Percentiles rank a stretch among this genome's conserved stretches.
Conservation (phyloP, 257 asterid species). For the Misopates orontium region DNA sequence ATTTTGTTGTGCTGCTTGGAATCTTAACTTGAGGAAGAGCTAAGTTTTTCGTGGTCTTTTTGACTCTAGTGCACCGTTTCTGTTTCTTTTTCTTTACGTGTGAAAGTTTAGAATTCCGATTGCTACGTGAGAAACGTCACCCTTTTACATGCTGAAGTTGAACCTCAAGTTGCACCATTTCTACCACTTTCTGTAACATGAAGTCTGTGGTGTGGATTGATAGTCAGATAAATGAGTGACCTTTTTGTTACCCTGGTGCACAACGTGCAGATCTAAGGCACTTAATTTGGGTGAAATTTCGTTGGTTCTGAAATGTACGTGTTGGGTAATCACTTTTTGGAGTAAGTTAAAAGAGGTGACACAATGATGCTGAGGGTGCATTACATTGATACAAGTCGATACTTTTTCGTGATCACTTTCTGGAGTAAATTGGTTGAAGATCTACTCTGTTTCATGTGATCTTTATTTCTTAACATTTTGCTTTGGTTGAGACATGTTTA, state of each 20-base stretch:
- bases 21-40: background rate
- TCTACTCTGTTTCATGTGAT: too few species aligned
- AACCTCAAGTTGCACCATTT: background rate
- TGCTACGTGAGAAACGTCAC: background rate
- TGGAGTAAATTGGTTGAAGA: too few species aligned
- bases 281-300: background rate
- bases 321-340: too few species aligned
- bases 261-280: background rate
- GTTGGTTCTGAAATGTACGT: background rate
- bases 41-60: background rate
- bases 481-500: too few species aligned
- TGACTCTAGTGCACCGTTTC: background rate
- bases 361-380: background rate
- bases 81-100: background rate
- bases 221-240: slow-evolving; percentile 1
- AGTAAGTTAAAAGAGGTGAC: background rate
- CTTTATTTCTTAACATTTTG: too few species aligned
- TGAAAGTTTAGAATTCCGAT: background rate
- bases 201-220: background rate
- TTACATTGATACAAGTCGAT: too few species aligned
- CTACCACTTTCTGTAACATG: background rate
- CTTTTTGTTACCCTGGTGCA: background rate
- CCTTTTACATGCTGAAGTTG: background rate
- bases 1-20: background rate
- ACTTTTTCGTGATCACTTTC: too few species aligned